phyloP scores from a whole-genome alignment of 148 eudicot genomes.

The Amaranthus palmeri region DNA sequence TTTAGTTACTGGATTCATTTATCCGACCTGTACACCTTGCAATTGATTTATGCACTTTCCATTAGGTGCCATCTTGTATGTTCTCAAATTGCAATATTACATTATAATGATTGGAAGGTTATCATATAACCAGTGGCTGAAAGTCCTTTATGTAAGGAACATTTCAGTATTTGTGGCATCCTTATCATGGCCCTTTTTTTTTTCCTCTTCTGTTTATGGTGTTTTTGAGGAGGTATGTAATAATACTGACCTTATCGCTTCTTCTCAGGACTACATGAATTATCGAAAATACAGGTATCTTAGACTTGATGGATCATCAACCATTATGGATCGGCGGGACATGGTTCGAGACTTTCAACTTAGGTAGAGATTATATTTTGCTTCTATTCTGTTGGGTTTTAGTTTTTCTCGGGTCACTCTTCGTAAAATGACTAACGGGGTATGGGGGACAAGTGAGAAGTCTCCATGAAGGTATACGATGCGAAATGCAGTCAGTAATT shows the following conservation, averaged over 20 bases:
- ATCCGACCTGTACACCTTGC: neutral
- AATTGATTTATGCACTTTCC: neutral
- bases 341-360: slow-evolving; percentile 97
- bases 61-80: neutral
- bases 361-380: slow-evolving; percentile 39
- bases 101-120: no score
- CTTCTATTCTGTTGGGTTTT: slow-evolving; percentile 1
- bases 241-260: slow-evolving; percentile 14
- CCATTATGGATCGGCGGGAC: slow-evolving; percentile 95
- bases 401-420: neutral
- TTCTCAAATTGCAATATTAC: no score
- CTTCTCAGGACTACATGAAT: slow-evolving; percentile 91
- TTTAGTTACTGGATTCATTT: neutral
- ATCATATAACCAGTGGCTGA: neutral
- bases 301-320: slow-evolving; percentile 95
- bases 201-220: neutral
- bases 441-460: neutral
- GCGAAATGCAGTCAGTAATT: slow-evolving; percentile 16
- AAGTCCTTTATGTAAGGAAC: neutral
- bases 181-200: neutral
- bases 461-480: slow-evolving; percentile 6
- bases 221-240: slow-evolving; percentile 8
- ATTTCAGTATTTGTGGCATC: slow-evolving; percentile 6
- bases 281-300: slow-evolving; percentile 88
- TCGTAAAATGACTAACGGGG: neutral